Evolutionary conservation across 202 grass and related monocot genomes (phyloP).

Genomic region (Carex sylvatica): DNA sequence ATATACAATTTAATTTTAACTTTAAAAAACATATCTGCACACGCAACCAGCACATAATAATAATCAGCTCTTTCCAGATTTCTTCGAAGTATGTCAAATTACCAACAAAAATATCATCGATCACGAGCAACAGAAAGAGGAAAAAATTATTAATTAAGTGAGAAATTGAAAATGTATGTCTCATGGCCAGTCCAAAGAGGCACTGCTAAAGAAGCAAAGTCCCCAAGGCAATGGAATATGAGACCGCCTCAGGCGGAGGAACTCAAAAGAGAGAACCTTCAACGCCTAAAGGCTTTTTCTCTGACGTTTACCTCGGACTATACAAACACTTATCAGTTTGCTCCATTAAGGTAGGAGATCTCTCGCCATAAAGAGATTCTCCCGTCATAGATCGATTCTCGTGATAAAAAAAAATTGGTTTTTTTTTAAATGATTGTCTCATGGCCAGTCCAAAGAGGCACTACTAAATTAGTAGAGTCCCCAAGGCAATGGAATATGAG

Average conservation of each 20-base stretch:
- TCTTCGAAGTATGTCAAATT: too few species aligned
- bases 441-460: conserved; percentile 62
- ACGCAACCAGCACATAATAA: too few species aligned
- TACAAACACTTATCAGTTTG: conserved; percentile 45
- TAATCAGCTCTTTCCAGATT: too few species aligned
- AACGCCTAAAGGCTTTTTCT: conserved; percentile 39
- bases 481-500: conserved; percentile 76
- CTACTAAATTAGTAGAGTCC: conserved; percentile 36
- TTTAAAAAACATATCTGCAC: too few species aligned
- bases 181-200: conserved; percentile 65
- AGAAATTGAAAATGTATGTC: background rate
- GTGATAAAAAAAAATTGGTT: background rate
- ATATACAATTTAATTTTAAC: too few species aligned
- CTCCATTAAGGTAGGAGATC: conserved; percentile 34
- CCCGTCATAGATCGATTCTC: conserved; percentile 23
- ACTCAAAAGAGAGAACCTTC: conserved; percentile 31
- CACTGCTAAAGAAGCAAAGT: conserved; percentile 42
- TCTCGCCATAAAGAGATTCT: conserved; percentile 26
- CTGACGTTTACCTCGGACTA: conserved; percentile 49
- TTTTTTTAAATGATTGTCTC: conserved; percentile 12
- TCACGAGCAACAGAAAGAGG: background rate
- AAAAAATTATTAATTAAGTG: too few species aligned
- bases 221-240: conserved; percentile 68
- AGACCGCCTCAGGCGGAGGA: conserved; percentile 41
- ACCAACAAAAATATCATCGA: too few species aligned